Base-by-base conservation (phyloP, 495 filamentous ascomycete species). In the Penicillium bovifimosum region DNA sequence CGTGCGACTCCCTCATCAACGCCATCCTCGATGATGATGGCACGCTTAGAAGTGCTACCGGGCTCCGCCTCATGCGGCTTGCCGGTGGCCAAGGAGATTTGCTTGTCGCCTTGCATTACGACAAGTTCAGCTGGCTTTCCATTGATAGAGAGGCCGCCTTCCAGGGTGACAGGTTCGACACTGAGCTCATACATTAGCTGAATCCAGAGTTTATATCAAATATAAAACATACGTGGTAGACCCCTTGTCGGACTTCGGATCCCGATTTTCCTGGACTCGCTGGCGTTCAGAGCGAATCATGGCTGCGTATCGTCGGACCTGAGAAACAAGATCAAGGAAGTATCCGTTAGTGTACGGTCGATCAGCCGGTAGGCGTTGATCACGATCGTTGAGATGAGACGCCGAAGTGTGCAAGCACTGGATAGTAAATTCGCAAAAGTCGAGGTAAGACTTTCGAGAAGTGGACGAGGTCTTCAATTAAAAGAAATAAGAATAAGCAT, bases 271-370 rank as follows among this genome's bases (percentile, higher is more conserved):
- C 20, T 58, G 57, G 41, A 62, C 54, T 44, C 66, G 65, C 42
- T 78, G 67, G 27, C 79, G 75, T 26, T 73, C 72, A 38, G 74
- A 78, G n/a, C 76, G 74, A 62, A 86, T 74, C 65, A 77, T 74
- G 10, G 72, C 68, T 42, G 86, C 86, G 77, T 88, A 87, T 49
- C 83, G 80, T 61, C 81, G 80, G 48, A 88, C 86, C 81, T 96
- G 90, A 59, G 88, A 86, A 62, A 91, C 79, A 48, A 96, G 85
- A 75, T 97, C 92, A 64, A 96, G 82, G 61, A 96, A 96, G 75
- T 97, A 97, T 54, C 84, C 84, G 77, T 84, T 86, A 80, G 81
- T 90, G 74, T 96, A 97, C 31, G 88, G 90, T 50, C 84, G 82
- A 66, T 97, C 92, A 65, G 81, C 71, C 36, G 88, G 86, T 55